phyloP scores from a whole-genome alignment of 306 rosid species.

The Macrotyloma uniflorum region DNA sequence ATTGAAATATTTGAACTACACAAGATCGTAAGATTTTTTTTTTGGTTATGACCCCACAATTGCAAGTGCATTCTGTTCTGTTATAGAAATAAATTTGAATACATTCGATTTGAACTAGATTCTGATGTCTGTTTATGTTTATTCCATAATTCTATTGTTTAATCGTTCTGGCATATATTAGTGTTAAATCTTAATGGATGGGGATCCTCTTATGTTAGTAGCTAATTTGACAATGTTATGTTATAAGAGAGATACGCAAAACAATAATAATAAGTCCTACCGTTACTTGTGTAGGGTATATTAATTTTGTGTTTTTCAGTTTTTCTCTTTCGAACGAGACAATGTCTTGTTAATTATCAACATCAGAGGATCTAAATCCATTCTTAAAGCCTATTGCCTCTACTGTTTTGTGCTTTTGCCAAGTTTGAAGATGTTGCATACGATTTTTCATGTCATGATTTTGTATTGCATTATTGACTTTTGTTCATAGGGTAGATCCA shows the following conservation, averaged over 20 bases:
- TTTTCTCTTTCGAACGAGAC: neutral
- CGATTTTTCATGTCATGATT: conserved; percentile 30
- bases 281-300: neutral
- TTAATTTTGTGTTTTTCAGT: neutral
- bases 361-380: neutral
- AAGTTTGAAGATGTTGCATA: conserved; percentile 13
- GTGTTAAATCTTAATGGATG: neutral
- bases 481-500: conserved; percentile 62
- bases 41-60: neutral
- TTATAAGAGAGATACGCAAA: neutral
- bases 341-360: neutral
- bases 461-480: conserved; percentile 36
- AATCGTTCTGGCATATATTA: neutral
- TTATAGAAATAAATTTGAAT: neutral
- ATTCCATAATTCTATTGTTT: neutral
- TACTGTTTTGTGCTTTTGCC: neutral
- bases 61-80: neutral
- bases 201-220: neutral
- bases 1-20: conserved; percentile 28
- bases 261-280: neutral
- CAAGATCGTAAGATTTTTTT: neutral
- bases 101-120: conserved; percentile 3
- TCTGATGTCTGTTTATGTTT: conserved; percentile 9
- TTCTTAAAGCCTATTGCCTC: neutral
- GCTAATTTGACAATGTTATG: neutral